Evolutionary conservation across 108 stramenopile genomes (phyloP), one percentile per base, ranked within the genome.

Genomic region (Conticribra guillardii): DNA sequence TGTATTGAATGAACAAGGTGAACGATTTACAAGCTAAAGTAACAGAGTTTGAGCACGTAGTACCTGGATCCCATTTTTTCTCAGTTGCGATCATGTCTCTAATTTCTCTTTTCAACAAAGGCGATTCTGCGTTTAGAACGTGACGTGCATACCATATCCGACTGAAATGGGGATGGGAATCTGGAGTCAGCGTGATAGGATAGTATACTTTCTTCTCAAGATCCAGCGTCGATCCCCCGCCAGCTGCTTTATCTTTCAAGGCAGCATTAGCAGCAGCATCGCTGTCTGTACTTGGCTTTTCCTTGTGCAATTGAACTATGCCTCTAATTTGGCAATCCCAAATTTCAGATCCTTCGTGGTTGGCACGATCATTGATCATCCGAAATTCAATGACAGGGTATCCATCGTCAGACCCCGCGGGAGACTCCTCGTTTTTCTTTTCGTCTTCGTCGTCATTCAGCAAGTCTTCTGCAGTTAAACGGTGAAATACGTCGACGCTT

Each of bases 291-390:
- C 41, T 30, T 24, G 26, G 30, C 27, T 59, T 9, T 49, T 59
- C 58, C 54, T 69, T 59, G 24, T 58, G 29, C 48, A 69, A 51
- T 49, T 69, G 69, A 50, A 69, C 58, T 24, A 69, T 58, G 9
- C 58, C 69, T 23, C 54, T 49, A 23, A 69, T 69, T 69, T 69
- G 69, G 17, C 57, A 56, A 69, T 69, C 69, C 69, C 69, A 69
- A 46, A 69, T 69, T 41, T 69, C 69, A 18, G 58, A 60, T 15
- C 58, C 57, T 49, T 69, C 58, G 15, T 48, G 48, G 27, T 69
- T 69, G 8, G 69, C 69, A 33, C 69, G 46, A 60, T 69, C 69
- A 15, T 69, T 69, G 0, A 69, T 47, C 69, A 69, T 69, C n/a
- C 69, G 69, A 31, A 69, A 69, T 32, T 69, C 69, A 32, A 69